These are phyloP conservation scores for Rhodotorula toruloides DNA, from an alignment of 768 basidiomycete genomes.

Conservation along the genomic window DNA sequence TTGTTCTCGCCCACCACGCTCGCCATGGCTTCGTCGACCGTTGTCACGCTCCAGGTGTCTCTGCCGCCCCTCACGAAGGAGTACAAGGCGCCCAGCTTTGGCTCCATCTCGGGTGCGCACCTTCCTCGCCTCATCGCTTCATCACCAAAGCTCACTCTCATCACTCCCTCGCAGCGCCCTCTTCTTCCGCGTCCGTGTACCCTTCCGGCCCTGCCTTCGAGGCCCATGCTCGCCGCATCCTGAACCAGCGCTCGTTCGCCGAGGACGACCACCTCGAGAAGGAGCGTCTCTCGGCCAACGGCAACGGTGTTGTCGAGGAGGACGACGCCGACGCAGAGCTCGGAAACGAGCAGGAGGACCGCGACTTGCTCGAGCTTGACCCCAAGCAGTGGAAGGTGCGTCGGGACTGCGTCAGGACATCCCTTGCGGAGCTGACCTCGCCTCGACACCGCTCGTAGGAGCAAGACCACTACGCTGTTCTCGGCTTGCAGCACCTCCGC, in stretches of 20 bases:
- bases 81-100: conserved; percentile 50
- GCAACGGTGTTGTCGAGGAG: conserved; percentile 52
- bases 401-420: conserved; percentile 5
- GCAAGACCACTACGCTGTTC: conserved; percentile 97
- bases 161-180: background rate
- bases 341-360: conserved; percentile 78
- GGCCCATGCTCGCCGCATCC: conserved; percentile 67
- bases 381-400: conserved; percentile 96
- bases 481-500: conserved; percentile 84
- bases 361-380: conserved; percentile 67
- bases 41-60: conserved; percentile 50
- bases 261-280: conserved; percentile 67
- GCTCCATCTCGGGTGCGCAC: conserved; percentile 46
- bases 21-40: conserved; percentile 22
- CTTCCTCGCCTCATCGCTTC: conserved; percentile 45
- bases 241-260: conserved; percentile 73
- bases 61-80: conserved; percentile 52
- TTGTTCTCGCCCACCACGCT: background rate
- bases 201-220: conserved; percentile 86
- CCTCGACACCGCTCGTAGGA: conserved; percentile 54
- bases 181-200: conserved; percentile 57
- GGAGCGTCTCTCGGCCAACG: conserved; percentile 52
- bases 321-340: conserved; percentile 83
- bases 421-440: conserved; percentile 1
- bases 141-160: background rate